phyloP scores from a whole-genome alignment of 2,329 filamentous ascomycete species.

The Colletotrichum sublineola region DNA sequence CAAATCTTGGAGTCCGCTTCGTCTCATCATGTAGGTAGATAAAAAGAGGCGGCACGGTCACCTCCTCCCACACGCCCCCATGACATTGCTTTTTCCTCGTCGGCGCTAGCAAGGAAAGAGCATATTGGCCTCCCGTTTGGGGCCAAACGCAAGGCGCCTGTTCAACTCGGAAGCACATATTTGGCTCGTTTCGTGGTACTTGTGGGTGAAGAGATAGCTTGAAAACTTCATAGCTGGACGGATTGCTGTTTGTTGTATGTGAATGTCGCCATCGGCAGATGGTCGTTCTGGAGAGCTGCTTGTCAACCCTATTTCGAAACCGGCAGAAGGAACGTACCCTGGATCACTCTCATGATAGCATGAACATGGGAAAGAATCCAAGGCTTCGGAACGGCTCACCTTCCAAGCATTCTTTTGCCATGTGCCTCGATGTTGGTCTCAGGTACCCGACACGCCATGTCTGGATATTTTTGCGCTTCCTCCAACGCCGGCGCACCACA shows the following conservation, averaged over 20 bases:
- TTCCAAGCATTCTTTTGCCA: constrained; percentile 17
- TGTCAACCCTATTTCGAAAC: not conserved
- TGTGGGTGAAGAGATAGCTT: not conserved
- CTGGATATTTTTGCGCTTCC: constrained; percentile 4
- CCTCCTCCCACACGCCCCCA: constrained; percentile 24
- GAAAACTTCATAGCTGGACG: constrained; percentile 1
- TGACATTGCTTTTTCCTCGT: constrained; percentile 38
- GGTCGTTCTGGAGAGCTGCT: not conserved
- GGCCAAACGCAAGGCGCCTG: constrained; percentile 29
- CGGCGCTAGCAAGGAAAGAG: constrained; percentile 33
- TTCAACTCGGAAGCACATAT: constrained; percentile 1
- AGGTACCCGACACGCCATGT: constrained; percentile 38
- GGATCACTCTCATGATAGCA: not conserved
- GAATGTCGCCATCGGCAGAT: constrained; percentile 1
- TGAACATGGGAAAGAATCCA: not conserved
- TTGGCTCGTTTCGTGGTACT: constrained; percentile 8
- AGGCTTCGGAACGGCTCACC: not conserved
- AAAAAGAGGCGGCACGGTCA: constrained; percentile 27
- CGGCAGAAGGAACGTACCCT: not conserved
- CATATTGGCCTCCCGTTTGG: constrained; percentile 29
- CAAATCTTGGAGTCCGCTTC: constrained; percentile 16
- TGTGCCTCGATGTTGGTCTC: constrained; percentile 36
- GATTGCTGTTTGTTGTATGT: not conserved
- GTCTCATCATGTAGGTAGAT: constrained; percentile 24
- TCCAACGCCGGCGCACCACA: constrained; percentile 19